These are phyloP conservation scores for Tricholoma bakamatsutake DNA, from an alignment of 768 basidiomycete species.

Conservation along the genomic window DNA sequence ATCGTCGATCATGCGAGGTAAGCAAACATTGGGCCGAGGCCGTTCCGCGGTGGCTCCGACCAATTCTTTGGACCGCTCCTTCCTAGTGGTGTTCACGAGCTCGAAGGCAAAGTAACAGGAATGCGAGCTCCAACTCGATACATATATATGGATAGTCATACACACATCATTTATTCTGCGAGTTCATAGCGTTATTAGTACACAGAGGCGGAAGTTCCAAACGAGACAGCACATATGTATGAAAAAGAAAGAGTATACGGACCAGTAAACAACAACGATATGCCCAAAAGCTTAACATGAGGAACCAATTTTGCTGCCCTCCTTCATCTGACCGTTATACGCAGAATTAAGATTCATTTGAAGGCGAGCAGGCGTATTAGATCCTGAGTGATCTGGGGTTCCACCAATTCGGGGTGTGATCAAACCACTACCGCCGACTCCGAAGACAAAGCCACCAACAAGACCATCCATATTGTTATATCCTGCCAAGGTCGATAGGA, in stretches of 20 bases:
- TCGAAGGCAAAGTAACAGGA: background rate
- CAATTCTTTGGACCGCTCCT: too few species aligned
- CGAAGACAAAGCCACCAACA: constrained; percentile 82
- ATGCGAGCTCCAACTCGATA: background rate
- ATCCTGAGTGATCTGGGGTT: constrained; percentile 56
- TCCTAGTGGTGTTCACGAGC: background rate
- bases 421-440: constrained; percentile 75
- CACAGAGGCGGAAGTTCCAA: background rate
- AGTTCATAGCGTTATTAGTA: background rate
- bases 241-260: background rate
- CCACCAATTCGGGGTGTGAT: constrained; percentile 68
- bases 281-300: constrained; percentile 18
- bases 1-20: background rate
- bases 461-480: constrained; percentile 81
- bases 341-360: constrained; percentile 42
- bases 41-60: too few species aligned
- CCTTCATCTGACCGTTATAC: constrained; percentile 30
- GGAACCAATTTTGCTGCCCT: constrained; percentile 28
- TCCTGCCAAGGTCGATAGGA: constrained; percentile 35
- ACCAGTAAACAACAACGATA: background rate
- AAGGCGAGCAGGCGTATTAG: constrained; percentile 37
- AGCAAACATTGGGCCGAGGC: background rate
- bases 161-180: background rate
- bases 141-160: background rate
- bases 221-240: background rate